Evolutionary conservation across 257 asterid species (phyloP).

Genomic region (Solanum paucissectum): DNA sequence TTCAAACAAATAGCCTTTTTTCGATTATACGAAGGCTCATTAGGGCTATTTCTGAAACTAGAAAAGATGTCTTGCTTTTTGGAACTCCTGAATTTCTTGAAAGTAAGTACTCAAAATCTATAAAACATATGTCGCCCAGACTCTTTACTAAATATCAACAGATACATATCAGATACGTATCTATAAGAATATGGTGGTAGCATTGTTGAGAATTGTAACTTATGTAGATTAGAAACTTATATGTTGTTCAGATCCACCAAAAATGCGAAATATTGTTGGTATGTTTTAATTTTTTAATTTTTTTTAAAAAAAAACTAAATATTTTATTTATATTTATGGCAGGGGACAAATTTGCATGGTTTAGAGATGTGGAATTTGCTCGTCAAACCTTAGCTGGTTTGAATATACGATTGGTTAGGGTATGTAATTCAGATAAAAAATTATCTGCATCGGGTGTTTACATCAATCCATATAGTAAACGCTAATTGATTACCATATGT

Average conservation of each 20-base stretch:
- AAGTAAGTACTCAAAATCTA: slow-evolving; percentile 15
- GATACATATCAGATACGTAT: neutral
- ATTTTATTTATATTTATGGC: neutral
- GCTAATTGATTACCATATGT: no score
- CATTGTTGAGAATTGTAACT: neutral
- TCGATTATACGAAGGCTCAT: slow-evolving; percentile 31
- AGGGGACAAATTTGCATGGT: slow-evolving; percentile 65
- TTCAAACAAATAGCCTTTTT: neutral
- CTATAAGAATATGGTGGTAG: neutral
- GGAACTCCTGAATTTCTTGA: slow-evolving; percentile 44
- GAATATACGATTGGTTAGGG: slow-evolving; percentile 56
- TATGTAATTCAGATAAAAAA: neutral
- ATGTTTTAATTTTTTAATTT: neutral
- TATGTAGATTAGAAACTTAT: neutral
- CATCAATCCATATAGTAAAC: no score
- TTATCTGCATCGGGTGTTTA: no score
- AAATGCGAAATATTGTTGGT: neutral
- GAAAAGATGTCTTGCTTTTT: slow-evolving; percentile 22
- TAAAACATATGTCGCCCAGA: neutral
- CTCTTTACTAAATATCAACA: neutral
- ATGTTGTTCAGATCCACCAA: neutral
- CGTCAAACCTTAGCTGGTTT: slow-evolving; percentile 73
- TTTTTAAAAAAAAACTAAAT: neutral
- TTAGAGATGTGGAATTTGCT: slow-evolving; percentile 58
- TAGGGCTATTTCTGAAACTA: slow-evolving; percentile 11